A percentile compares a stretch with the other conserved stretches of the same genome.
Conservation (phyloP, 805 yeast species). For the Kodamaea fukazawae region DNA sequence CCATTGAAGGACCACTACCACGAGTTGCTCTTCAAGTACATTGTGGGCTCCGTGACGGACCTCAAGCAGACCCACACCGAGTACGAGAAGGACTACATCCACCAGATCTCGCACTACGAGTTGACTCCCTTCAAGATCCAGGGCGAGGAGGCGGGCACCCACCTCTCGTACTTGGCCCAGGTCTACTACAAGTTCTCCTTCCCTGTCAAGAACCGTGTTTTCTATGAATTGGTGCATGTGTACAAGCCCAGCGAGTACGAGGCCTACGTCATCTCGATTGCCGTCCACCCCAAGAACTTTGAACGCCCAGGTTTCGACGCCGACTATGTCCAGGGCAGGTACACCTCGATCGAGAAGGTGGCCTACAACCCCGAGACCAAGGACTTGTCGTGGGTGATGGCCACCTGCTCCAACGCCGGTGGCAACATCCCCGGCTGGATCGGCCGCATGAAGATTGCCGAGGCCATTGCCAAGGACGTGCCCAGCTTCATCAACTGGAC, state of each 20-base stretch:
- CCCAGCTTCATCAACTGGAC: conserved; percentile 37
- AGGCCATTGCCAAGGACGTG: conserved; percentile 40
- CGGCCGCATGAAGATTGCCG: conserved; percentile 26
- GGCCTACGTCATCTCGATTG: conserved; percentile 31
- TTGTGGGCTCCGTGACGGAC: conserved; percentile 14
- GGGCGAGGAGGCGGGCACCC: conserved; percentile 14
- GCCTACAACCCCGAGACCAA: conserved; percentile 17
- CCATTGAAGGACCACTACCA: conserved; percentile 12
- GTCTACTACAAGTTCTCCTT: conserved; percentile 35
- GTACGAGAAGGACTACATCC: conserved; percentile 35
- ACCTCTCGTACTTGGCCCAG: conserved; percentile 28
- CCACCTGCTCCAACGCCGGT: conserved; percentile 38
- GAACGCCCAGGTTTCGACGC: conserved; percentile 14
- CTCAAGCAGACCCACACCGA: conserved; percentile 30
- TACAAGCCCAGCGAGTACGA: conserved; percentile 14
- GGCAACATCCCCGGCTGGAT: conserved; percentile 40
- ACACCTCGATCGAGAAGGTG: conserved; percentile 37
- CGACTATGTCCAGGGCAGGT: conserved; percentile 28
- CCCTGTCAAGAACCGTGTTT: conserved; percentile 34
- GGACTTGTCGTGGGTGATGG: conserved; percentile 36
- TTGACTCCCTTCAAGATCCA: conserved; percentile 16
- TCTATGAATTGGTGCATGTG: conserved; percentile 36
- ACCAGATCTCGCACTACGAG: conserved; percentile 28
- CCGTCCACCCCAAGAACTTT: conserved; percentile 29
- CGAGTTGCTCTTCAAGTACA: conserved; percentile 9